Conservation (phyloP, 148 eudicot genomes). For the Rhododendron simsii region DNA sequence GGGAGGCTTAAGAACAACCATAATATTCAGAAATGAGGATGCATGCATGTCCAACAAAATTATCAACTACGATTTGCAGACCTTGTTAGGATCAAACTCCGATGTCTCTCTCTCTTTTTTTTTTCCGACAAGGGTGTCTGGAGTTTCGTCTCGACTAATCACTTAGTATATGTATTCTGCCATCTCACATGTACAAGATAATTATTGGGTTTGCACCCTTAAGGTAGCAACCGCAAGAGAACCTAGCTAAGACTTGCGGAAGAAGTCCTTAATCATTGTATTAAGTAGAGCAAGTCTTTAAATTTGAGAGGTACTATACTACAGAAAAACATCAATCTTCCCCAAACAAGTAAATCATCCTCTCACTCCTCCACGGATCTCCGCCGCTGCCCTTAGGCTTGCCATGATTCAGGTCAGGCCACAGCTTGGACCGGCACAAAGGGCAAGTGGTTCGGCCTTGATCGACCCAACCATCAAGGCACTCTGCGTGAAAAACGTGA, state of each 20-base stretch:
- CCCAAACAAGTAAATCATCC: conserved; percentile 21
- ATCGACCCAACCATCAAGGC: conserved; percentile 9
- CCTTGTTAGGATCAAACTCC: background rate
- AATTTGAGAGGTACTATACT: background rate
- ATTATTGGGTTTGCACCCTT: background rate
- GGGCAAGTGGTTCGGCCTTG: conserved; percentile 1
- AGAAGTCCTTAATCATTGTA: background rate
- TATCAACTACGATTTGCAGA: background rate
- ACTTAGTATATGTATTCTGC: background rate
- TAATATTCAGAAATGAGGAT: background rate
- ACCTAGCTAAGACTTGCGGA: background rate
- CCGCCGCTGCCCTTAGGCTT: background rate
- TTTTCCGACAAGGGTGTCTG: background rate
- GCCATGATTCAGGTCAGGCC: background rate
- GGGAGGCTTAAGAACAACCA: background rate
- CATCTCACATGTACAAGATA: background rate
- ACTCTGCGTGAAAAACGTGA: background rate
- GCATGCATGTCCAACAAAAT: background rate
- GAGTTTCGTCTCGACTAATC: background rate
- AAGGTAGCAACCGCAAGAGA: background rate
- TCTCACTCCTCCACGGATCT: conserved; percentile 19
- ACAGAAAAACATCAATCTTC: background rate
- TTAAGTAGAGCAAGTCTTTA: background rate
- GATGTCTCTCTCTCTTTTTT: background rate
- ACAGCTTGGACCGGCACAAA: conserved; percentile 11